Base-by-base conservation (phyloP, 306 rosid genomes). In the Abrus precatorius region DNA sequence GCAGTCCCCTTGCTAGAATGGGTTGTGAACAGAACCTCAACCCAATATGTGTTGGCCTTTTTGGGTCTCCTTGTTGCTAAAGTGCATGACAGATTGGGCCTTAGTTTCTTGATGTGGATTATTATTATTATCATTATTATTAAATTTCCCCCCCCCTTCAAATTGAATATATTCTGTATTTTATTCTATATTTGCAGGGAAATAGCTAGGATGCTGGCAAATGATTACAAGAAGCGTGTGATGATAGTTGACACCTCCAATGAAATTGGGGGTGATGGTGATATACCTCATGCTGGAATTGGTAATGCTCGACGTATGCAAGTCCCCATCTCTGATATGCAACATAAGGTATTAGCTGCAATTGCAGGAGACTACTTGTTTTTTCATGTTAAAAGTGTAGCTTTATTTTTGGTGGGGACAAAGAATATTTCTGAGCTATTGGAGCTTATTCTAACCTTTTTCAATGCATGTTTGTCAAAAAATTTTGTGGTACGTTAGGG, bases 191-290 rank as follows among this genome's bases (percentile, higher is more conserved):
- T 63, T 53, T 86, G 84, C 79, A 93, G 99, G 91, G 98, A 91
- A 81, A 86, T 95, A 81, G 98, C 97, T 66, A 89, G 97, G 78
- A 93, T 95, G 90, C 91, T 95, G 61, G 97, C 99, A 67, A 93
- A 93, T 90, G 99, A 93, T 88, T 92, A 76, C 85, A 84, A 89
- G 73, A 93, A 93, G 87, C 97, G 98, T 74, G 99, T 95, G 48
- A 95, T 95, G 99, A 95, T 95, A 85, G 98, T 95, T 56, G 98
- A 95, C 90, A 95, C 99, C 67, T 95, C 98, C 59, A 95, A 95
- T 87, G 99, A 95, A 88, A 95, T 95, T 78, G 99, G 97, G 67
- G 99, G 99, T 44, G 99, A 93, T 87, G 99, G 99, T 30, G 99
- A 95, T 81, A 95, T 95, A 86, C 99, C 98, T 69, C 99, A 95